A percentile compares a stretch with the other conserved stretches of the same genome.
Evolutionary conservation across 83 land plant species (phyloP).

Genomic region (Isoetes engelmannii): DNA sequence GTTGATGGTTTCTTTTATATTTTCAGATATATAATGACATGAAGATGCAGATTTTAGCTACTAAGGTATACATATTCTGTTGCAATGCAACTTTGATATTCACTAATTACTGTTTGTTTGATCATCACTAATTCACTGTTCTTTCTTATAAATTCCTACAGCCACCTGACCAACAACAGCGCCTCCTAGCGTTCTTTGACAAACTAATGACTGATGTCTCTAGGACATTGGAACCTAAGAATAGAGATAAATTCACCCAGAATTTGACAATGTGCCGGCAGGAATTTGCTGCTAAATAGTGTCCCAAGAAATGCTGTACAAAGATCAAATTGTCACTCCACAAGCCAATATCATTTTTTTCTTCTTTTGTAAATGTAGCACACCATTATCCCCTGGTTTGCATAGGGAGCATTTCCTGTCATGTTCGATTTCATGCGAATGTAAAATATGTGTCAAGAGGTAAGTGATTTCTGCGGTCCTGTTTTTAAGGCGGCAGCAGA

Average conservation of each 20-base stretch:
- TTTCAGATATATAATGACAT: conserved; percentile 61
- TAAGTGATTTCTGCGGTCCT: no score
- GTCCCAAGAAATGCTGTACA: neutral
- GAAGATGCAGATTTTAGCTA: conserved; percentile 61
- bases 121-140: neutral
- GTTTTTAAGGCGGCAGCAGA: no score
- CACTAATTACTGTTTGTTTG: neutral
- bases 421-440: no score
- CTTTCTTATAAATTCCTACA: conserved; percentile 5
- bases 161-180: conserved; percentile 75
- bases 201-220: conserved; percentile 90
- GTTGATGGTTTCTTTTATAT: neutral
- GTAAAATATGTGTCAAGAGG: no score
- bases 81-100: neutral
- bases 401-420: no score
- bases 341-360: no score
- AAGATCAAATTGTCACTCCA: no score
- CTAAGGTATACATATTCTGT: conserved; percentile 35
- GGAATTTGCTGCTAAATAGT: conserved; percentile 75
- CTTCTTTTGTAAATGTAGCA: no score
- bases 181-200: conserved; percentile 71
- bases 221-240: conserved; percentile 74
- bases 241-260: conserved; percentile 91
- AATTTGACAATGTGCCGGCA: conserved; percentile 77
- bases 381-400: no score